phyloP scores from a whole-genome alignment of 192 early-diverging fungal species.

The Gonapodya prolifera region DNA sequence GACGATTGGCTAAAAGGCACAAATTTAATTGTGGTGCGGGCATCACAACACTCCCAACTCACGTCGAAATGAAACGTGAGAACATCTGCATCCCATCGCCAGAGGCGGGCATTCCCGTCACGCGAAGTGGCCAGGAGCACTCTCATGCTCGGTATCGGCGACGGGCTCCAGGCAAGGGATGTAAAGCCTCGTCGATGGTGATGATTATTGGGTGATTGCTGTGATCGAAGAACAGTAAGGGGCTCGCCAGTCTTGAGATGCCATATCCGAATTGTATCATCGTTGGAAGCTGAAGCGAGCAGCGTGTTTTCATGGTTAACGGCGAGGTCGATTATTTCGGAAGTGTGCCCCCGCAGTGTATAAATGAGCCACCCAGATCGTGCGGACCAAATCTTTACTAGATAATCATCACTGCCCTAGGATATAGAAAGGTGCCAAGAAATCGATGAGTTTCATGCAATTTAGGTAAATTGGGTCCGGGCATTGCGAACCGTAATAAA shows the following conservation, averaged over 20 bases:
- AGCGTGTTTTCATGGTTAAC: constrained; percentile 67
- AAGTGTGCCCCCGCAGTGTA: constrained; percentile 67
- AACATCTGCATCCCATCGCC: constrained; percentile 48
- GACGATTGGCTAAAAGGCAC: background rate
- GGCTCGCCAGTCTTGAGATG: constrained; percentile 55
- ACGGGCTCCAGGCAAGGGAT: constrained; percentile 61
- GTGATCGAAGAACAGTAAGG: constrained; percentile 37
- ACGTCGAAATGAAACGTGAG: constrained; percentile 33
- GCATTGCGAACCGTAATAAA: constrained; percentile 46
- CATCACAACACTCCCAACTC: too few relatives aligned
- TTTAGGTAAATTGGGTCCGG: background rate
- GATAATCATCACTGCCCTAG: constrained; percentile 70
- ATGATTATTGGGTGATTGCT: constrained; percentile 13
- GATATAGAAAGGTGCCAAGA: constrained; percentile 3
- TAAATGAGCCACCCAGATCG: constrained; percentile 62
- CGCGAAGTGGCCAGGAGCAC: constrained; percentile 56
- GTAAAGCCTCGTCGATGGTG: constrained; percentile 43
- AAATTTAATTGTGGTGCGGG: too few relatives aligned
- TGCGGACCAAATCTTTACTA: constrained; percentile 78
- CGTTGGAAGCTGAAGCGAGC: constrained; percentile 60
- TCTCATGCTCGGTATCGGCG: constrained; percentile 48
- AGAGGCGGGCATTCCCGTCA: constrained; percentile 61
- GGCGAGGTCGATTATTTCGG: constrained; percentile 62
- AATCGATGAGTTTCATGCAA: background rate
- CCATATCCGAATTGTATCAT: constrained; percentile 69